Percentiles rank a stretch among this genome's conserved stretches.
Conservation (phyloP, 495 filamentous ascomycete genomes). For the Penicillium cosmopolitanum region DNA sequence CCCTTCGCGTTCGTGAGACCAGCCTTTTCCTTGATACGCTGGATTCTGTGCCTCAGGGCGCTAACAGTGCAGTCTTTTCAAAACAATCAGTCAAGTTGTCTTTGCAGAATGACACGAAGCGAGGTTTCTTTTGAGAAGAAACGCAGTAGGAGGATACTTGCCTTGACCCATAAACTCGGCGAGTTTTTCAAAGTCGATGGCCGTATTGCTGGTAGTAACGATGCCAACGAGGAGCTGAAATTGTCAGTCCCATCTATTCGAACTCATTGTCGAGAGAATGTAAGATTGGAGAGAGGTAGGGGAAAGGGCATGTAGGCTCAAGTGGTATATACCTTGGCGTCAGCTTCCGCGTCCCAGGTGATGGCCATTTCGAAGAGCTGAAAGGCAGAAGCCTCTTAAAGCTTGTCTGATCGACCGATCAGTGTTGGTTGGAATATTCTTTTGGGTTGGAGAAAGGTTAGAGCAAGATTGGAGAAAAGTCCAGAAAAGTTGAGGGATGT, state of each 20-base stretch:
- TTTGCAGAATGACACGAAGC: background rate
- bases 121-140: background rate
- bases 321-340: conserved; percentile 13
- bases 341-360: conserved; percentile 11
- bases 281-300: background rate
- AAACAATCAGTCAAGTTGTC: background rate
- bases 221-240: conserved; percentile 12
- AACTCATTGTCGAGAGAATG: background rate
- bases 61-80: conserved; percentile 11
- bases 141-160: background rate
- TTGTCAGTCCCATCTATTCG: background rate
- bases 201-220: background rate
- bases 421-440: too few species aligned
- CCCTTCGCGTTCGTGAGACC: background rate
- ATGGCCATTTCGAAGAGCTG: conserved; percentile 1
- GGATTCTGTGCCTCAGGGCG: conserved; percentile 18
- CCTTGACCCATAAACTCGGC: conserved; percentile 10
- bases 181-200: conserved; percentile 7
- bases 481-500: too few species aligned
- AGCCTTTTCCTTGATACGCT: conserved; percentile 11
- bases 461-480: too few species aligned
- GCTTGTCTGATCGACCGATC: too few species aligned
- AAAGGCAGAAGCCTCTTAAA: background rate
- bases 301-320: background rate
- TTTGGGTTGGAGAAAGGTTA: too few species aligned